A percentile compares a stretch with the other conserved stretches of the same genome.
These are phyloP conservation scores for Batrachochytrium dendrobatidis DNA, from an alignment of 371 early-diverging fungal genomes.

Conservation along the genomic window DNA sequence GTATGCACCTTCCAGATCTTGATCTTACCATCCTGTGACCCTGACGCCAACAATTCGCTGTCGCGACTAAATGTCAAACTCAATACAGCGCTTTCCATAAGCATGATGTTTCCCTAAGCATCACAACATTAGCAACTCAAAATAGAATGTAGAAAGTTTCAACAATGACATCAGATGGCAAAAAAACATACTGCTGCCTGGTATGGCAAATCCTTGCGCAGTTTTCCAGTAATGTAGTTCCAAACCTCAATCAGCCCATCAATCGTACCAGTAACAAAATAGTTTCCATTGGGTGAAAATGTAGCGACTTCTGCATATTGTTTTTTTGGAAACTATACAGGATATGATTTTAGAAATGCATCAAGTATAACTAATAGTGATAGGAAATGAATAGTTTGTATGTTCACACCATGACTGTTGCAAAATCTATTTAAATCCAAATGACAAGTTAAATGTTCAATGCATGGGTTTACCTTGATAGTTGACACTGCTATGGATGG, in stretches of 20 bases:
- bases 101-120: slow-evolving; percentile 73
- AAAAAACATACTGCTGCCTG: slow-evolving; percentile 64
- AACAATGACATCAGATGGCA: background rate
- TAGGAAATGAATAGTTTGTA: too few species aligned
- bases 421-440: too few species aligned
- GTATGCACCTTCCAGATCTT: slow-evolving; percentile 75
- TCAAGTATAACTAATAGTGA: slow-evolving; percentile 7
- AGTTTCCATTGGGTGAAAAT: slow-evolving; percentile 78
- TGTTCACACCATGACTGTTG: too few species aligned
- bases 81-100: slow-evolving; percentile 81
- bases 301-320: slow-evolving; percentile 67
- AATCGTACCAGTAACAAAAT: slow-evolving; percentile 76
- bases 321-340: slow-evolving; percentile 72
- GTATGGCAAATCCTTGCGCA: slow-evolving; percentile 79
- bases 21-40: slow-evolving; percentile 77
- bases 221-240: slow-evolving; percentile 83
- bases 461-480: slow-evolving; percentile 75
- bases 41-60: slow-evolving; percentile 75
- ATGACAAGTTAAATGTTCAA: too few species aligned
- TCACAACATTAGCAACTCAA: background rate
- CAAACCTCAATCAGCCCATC: slow-evolving; percentile 95
- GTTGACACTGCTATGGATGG: slow-evolving; percentile 56
- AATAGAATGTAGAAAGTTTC: background rate
- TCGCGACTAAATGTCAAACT: slow-evolving; percentile 66
- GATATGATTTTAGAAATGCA: too few species aligned